Base-by-base conservation (phyloP, 1,284 basidiomycete genomes). In the Pholiota adiposa region DNA sequence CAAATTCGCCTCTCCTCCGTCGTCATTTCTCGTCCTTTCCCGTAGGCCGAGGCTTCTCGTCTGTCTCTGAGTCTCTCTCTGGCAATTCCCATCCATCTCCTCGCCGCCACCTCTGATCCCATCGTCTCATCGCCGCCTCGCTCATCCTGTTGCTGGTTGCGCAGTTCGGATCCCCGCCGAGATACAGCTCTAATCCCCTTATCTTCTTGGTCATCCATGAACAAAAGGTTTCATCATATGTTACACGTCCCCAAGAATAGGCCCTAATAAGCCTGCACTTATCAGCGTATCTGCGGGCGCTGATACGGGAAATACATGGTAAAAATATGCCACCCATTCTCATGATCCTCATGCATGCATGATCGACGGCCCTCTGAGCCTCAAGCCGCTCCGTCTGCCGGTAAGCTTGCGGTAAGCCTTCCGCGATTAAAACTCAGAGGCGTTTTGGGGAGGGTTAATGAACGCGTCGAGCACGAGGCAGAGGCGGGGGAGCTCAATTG, bases 341-440 rank as follows among this genome's bases (percentile, higher is more conserved):
- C 27, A n/a, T 54, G 40, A 34, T 48, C 54, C 54, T 34, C 54
- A 14, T 55, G 44, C 29, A n/a, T n/a, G n/a, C n/a, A n/a, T n/a
- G n/a, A n/a, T n/a, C n/a, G n/a, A n/a, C n/a, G n/a, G n/a, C n/a
- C n/a, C n/a, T n/a, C n/a, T n/a, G n/a, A n/a, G n/a, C n/a, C n/a
- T n/a, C n/a, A 43, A 43, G 29, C 29, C 29, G 36, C 21, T 25
- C 25, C 14, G 3, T 40, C 9, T 18, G n/a, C 27, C 38, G 38
- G 19, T 41, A 44, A 8, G n/a, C n/a, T n/a, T n/a, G 14, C 54
- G 46, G 54, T 56, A 49, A 16, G 33, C 43, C 21, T 49, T 56
- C 54, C 54, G 54, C 25, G 44, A 49, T 48, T 48, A 7, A 40
- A 54, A 54, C 41, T 46, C 54, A 56, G 46, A 40, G 18, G 36